Conservation (phyloP, 2,329 filamentous ascomycete species). For the Cytospora chrysosperma region DNA sequence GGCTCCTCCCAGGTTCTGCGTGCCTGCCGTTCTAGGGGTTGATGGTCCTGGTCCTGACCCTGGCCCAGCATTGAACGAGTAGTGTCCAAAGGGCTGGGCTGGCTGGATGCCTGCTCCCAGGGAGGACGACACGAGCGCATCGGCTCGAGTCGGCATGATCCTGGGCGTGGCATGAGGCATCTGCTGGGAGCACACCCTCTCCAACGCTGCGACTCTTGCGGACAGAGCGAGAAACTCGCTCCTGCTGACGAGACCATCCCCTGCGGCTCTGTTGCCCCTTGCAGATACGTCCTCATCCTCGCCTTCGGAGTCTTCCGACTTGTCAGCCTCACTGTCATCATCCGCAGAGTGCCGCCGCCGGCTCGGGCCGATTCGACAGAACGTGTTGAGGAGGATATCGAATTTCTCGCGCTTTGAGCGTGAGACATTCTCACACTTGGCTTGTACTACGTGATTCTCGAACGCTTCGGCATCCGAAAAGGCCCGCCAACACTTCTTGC, state of each 20-base stretch:
- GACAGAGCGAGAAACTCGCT: conserved; percentile 17
- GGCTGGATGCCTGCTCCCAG: not conserved
- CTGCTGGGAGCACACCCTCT: conserved; percentile 7
- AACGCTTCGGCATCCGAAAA: conserved; percentile 31
- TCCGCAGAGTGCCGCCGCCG: not conserved
- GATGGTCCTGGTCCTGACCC: not conserved
- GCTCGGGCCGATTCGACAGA: conserved; percentile 9
- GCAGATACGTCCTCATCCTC: not conserved
- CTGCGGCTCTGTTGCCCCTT: not conserved
- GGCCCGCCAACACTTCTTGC: conserved; percentile 34
- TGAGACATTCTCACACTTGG: conserved; percentile 21
- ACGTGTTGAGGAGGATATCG: conserved; percentile 16
- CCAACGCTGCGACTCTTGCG: conserved; percentile 18
- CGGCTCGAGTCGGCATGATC: conserved; percentile 12
- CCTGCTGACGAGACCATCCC: conserved; percentile 2
- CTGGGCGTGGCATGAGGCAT: conserved; percentile 11
- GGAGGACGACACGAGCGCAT: conserved; percentile 15
- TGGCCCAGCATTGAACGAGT: conserved; percentile 7
- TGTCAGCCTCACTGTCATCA: not conserved
- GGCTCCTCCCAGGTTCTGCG: not conserved
- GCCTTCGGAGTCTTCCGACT: conserved; percentile 6
- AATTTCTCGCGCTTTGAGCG: conserved; percentile 23
- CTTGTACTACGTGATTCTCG: conserved; percentile 27
- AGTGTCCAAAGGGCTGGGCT: conserved; percentile 14
- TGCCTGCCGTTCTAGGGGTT: not conserved